These are phyloP conservation scores for Durio zibethinus DNA, from an alignment of 345 rosid genomes.

Conservation along the genomic window DNA sequence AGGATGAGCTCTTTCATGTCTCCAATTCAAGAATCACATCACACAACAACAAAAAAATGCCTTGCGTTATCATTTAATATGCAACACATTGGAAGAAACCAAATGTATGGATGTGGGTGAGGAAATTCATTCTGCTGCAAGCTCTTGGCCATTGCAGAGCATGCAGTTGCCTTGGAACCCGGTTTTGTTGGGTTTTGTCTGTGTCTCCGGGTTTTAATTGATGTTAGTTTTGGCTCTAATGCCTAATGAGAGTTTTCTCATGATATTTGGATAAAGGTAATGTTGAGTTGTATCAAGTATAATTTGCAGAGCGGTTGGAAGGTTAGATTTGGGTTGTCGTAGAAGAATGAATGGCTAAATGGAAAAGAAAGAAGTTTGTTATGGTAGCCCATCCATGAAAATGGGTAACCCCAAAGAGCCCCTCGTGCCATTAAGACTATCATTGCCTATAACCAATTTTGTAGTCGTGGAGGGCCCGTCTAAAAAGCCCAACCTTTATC, in stretches of 20 bases:
- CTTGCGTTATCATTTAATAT: not conserved
- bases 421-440: not conserved
- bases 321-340: no score
- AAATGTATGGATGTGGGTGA: not conserved
- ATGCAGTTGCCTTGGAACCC: not conserved
- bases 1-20: not conserved
- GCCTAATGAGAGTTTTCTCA: no score
- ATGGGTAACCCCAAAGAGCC: not conserved
- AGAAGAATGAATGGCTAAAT: no score
- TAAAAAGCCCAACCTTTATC: not conserved
- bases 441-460: not conserved
- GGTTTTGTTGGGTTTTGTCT: not conserved
- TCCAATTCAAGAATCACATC: not conserved
- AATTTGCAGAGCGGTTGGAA: no score
- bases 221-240: no score
- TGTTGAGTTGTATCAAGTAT: no score
- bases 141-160: not conserved
- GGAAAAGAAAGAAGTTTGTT: not conserved
- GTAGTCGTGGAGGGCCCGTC: not conserved
- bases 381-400: not conserved
- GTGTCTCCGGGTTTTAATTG: not conserved
- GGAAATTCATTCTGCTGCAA: not conserved
- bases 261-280: no score
- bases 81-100: not conserved
- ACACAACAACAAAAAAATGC: not conserved